These are phyloP conservation scores for Geotrichum cucujoidarum DNA, from an alignment of 1,139 yeast species.

Conservation along the genomic window DNA sequence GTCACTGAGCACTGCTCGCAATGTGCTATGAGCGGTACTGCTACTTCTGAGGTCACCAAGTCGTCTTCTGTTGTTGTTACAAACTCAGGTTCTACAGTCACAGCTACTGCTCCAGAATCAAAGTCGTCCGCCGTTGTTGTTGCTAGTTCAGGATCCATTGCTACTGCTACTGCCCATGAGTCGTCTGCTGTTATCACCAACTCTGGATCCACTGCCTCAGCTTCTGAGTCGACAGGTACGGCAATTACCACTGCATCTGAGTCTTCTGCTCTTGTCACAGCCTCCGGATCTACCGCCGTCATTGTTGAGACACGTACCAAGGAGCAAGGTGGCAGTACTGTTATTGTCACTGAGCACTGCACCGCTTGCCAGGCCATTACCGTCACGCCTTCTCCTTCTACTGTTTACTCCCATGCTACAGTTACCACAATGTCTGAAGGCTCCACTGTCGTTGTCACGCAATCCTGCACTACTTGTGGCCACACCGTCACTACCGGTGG, in stretches of 20 bases:
- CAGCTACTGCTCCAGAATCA: not conserved
- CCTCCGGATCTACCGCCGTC: not conserved
- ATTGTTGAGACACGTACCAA: conserved; percentile 1
- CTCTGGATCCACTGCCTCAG: not conserved
- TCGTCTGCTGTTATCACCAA: not conserved
- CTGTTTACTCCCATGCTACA: too few species aligned
- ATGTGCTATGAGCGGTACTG: not conserved
- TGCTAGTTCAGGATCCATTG: not conserved
- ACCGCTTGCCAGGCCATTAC: not conserved
- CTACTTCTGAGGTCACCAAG: too few species aligned
- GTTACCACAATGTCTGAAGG: not conserved
- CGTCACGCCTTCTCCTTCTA: not conserved
- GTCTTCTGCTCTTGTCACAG: not conserved
- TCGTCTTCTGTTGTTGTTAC: not conserved
- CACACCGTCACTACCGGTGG: not conserved
- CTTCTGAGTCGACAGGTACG: not conserved
- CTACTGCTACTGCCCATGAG: not conserved
- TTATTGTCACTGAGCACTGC: not conserved
- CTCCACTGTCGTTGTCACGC: conserved; percentile 1
- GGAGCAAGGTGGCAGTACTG: too few species aligned
- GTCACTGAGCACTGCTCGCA: not conserved
- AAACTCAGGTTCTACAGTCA: not conserved
- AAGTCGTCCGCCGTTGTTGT: too few species aligned
- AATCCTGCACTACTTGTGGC: not conserved
- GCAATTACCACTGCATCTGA: not conserved